phyloP scores from a whole-genome alignment of 2,329 filamentous ascomycete species.

The Ascochyta clinopodiicola region DNA sequence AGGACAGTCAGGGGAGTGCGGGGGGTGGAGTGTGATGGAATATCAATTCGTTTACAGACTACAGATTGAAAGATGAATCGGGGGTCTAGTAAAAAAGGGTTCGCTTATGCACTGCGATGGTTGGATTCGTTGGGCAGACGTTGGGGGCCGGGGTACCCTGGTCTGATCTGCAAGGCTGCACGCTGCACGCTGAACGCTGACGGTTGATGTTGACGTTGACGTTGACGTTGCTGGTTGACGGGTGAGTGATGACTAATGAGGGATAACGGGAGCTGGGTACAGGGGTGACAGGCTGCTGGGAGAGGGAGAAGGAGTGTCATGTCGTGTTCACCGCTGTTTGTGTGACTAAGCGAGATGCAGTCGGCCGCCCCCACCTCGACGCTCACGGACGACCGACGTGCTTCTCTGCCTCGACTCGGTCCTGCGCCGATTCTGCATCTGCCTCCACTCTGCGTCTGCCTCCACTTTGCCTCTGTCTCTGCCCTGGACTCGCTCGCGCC shows the following conservation, averaged over 20 bases:
- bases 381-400: not conserved
- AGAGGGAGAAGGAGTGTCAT: too few species aligned
- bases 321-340: slow-evolving; percentile 4
- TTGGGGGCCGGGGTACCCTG: slow-evolving; percentile 1
- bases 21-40: not conserved
- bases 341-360: not conserved
- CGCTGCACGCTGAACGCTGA: not conserved
- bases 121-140: not conserved
- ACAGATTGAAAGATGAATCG: too few species aligned
- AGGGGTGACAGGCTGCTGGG: too few species aligned
- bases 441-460: not conserved
- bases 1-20: slow-evolving; percentile 32
- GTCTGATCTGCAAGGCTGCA: not conserved
- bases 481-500: not conserved
- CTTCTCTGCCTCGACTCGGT: not conserved
- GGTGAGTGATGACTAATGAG: too few species aligned
- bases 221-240: too few species aligned
- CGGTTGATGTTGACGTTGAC: not conserved
- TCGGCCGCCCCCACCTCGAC: not conserved
- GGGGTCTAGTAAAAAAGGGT: too few species aligned
- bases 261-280: too few species aligned
- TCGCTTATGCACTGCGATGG: too few species aligned
- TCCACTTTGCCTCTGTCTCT: not conserved
- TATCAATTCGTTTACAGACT: too few species aligned
- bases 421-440: not conserved